phyloP scores from a whole-genome alignment of 2,329 filamentous ascomycete species.

The Epichloe sylvatica region DNA sequence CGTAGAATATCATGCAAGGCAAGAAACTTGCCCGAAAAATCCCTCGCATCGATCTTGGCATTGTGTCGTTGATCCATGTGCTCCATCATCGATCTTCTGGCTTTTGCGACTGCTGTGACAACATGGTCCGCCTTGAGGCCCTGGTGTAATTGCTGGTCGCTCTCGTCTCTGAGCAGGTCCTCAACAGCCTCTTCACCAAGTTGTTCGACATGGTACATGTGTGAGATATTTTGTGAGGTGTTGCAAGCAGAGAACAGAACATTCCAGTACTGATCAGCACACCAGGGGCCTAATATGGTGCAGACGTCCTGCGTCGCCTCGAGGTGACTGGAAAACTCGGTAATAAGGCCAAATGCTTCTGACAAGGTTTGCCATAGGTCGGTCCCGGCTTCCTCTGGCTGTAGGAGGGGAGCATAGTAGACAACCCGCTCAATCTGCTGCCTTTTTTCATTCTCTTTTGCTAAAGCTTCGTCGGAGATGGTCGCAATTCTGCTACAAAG shows the following conservation, averaged over 20 bases:
- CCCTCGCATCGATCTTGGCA: constrained; percentile 9
- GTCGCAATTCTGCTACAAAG: constrained; percentile 78
- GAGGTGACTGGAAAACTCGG: constrained; percentile 42
- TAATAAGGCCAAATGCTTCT: constrained; percentile 24
- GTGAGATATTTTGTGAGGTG: constrained; percentile 43
- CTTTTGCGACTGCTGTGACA: not conserved
- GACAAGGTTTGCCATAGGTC: constrained; percentile 46
- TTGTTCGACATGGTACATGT: constrained; percentile 16
- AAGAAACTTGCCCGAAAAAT: constrained; percentile 61
- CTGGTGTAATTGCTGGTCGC: not conserved
- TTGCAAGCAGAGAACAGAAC: constrained; percentile 48
- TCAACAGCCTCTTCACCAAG: not conserved
- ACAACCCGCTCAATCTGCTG: constrained; percentile 36
- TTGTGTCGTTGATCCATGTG: not conserved
- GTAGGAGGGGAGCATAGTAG: constrained; percentile 30
- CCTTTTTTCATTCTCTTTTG: constrained; percentile 10
- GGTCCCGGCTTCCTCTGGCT: constrained; percentile 41
- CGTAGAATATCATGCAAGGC: constrained; percentile 46
- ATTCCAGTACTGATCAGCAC: constrained; percentile 68
- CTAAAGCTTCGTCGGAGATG: constrained; percentile 28
- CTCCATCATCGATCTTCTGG: not conserved
- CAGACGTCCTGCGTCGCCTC: constrained; percentile 44
- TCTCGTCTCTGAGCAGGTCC: not conserved
- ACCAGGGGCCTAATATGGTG: constrained; percentile 66
- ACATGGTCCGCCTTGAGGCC: not conserved